phyloP scores from a whole-genome alignment of 768 basidiomycete genomes.

The Mycena vulgaris region DNA sequence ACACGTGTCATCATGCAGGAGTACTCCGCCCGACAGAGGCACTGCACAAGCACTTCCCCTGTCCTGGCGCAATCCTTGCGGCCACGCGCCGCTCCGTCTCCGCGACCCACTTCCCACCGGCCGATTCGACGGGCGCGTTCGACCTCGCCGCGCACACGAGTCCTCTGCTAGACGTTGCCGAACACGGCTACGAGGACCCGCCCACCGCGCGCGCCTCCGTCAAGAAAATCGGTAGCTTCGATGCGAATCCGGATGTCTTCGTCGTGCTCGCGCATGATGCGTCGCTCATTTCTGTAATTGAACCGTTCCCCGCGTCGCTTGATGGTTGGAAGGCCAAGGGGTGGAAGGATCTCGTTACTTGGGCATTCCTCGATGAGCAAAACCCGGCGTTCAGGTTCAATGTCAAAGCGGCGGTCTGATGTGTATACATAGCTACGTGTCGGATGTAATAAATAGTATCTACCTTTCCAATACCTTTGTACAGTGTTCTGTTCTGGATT shows the following conservation, averaged over 20 bases:
- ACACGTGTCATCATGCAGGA: constrained; percentile 41
- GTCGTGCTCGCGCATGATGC: constrained; percentile 39
- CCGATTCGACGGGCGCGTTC: constrained; percentile 13
- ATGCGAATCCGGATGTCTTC: constrained; percentile 39
- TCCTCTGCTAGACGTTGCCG: constrained; percentile 25
- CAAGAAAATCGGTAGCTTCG: constrained; percentile 32
- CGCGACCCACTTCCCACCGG: constrained; percentile 20
- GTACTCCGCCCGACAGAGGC: constrained; percentile 38
- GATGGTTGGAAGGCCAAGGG: constrained; percentile 40
- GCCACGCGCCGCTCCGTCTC: constrained; percentile 28
- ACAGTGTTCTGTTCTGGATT: too few species aligned
- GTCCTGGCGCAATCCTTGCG: constrained; percentile 30
- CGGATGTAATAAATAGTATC: too few species aligned
- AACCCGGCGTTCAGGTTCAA: constrained; percentile 15
- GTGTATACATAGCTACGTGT: too few species aligned
- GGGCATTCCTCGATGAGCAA: constrained; percentile 15
- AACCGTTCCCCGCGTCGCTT: constrained; percentile 29
- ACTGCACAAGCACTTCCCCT: constrained; percentile 36
- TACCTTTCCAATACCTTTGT: too few species aligned
- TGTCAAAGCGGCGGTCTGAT: not conserved
- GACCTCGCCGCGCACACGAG: constrained; percentile 21
- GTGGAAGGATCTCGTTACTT: constrained; percentile 32
- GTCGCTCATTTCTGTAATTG: constrained; percentile 31
- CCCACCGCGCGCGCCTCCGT: constrained; percentile 27
- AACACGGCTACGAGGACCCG: constrained; percentile 27